Evolutionary conservation across 805 yeast species (phyloP).

Genomic region (Danielia oregonensis): DNA sequence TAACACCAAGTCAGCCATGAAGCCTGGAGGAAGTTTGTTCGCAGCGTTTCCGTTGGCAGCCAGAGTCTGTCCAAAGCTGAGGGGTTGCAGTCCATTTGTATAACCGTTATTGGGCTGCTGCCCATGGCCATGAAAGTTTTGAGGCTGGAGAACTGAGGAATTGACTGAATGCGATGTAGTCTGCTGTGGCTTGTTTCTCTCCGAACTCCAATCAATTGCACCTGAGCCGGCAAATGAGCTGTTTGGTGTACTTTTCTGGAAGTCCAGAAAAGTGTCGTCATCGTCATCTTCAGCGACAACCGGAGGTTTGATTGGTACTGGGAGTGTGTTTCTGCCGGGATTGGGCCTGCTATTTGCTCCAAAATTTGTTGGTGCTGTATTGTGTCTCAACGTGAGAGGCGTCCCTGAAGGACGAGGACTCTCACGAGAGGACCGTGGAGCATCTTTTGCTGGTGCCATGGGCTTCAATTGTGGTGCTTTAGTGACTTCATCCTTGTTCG

Average conservation of each 20-base stretch:
- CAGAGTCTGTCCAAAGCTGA: too few relatives aligned
- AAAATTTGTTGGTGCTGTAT: constrained; percentile 14
- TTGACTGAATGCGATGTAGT: constrained; percentile 1
- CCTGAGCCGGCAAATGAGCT: too few relatives aligned
- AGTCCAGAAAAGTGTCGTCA: constrained; percentile 28
- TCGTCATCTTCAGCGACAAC: constrained; percentile 9
- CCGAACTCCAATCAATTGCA: constrained; percentile 17
- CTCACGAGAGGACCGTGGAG: constrained; percentile 2
- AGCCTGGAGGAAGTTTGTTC: constrained; percentile 30
- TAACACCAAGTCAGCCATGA: constrained; percentile 22
- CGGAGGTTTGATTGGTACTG: constrained; percentile 6
- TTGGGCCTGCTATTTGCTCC: constrained; percentile 21
- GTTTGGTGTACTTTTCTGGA: too few relatives aligned
- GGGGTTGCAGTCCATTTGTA: background rate
- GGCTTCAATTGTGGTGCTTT: constrained; percentile 20
- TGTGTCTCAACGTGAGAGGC: background rate
- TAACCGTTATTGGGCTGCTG: background rate
- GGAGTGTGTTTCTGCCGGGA: constrained; percentile 18
- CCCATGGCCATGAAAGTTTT: background rate
- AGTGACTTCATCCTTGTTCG: constrained; percentile 19
- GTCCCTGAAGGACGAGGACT: constrained; percentile 1
- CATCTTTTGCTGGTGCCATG: constrained; percentile 9
- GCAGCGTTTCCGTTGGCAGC: background rate
- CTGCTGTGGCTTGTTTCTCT: constrained; percentile 3
- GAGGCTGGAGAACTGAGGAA: background rate